phyloP scores from a whole-genome alignment of 176 grass and related monocot species.

The Oryza australiensis region DNA sequence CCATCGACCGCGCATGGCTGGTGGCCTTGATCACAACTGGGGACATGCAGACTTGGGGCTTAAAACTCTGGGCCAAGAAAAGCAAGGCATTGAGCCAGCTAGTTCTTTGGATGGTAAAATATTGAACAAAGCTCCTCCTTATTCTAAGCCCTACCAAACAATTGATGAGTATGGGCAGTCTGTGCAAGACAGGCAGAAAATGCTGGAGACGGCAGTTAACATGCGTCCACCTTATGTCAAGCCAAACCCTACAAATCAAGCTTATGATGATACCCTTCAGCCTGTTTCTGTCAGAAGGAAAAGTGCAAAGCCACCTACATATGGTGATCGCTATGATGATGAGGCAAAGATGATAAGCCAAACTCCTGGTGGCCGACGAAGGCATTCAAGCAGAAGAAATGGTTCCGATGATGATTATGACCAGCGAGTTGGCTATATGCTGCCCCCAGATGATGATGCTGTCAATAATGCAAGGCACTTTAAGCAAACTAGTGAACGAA shows the following conservation, averaged over 20 bases:
- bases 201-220: slow-evolving; percentile 43
- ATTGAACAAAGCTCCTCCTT: slow-evolving; percentile 62
- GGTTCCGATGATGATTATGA: slow-evolving; percentile 36
- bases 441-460: slow-evolving; percentile 26
- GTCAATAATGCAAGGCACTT: slow-evolving; percentile 40
- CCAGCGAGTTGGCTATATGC: background rate
- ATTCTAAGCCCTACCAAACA: slow-evolving; percentile 58
- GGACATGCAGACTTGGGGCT: slow-evolving; percentile 45
- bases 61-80: slow-evolving; percentile 44
- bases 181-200: slow-evolving; percentile 40
- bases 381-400: slow-evolving; percentile 48
- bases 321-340: slow-evolving; percentile 28
- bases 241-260: slow-evolving; percentile 28
- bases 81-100: slow-evolving; percentile 43
- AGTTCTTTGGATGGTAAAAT: slow-evolving; percentile 48
- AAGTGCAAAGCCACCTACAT: slow-evolving; percentile 42
- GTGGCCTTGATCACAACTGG: slow-evolving; percentile 41
- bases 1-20: slow-evolving; percentile 27
- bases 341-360: slow-evolving; percentile 42
- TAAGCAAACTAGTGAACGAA: slow-evolving; percentile 32
- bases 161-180: slow-evolving; percentile 18
- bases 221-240: slow-evolving; percentile 82
- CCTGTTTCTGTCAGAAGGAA: slow-evolving; percentile 67
- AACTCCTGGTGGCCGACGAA: slow-evolving; percentile 42
- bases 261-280: slow-evolving; percentile 32